A percentile compares a stretch with the other conserved stretches of the same genome.
These are phyloP conservation scores for Artomyces pyxidatus DNA, from an alignment of 768 basidiomycete genomes.

Conservation along the genomic window DNA sequence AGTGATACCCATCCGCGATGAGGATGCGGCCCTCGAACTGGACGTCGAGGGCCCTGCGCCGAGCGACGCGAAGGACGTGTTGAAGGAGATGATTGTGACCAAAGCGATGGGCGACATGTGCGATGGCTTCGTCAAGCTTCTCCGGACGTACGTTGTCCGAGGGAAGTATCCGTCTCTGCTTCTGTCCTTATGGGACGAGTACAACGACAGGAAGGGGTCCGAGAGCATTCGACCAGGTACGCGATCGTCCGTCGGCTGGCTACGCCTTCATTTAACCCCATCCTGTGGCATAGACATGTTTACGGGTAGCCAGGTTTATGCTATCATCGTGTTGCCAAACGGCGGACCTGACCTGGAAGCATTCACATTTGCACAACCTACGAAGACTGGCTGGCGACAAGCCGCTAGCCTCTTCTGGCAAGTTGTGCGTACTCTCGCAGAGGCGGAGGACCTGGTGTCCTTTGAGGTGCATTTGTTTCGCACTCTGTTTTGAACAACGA, in stretches of 20 bases:
- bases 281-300: slow-evolving; percentile 75
- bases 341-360: slow-evolving; percentile 88
- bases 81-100: slow-evolving; percentile 76
- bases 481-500: too few species aligned
- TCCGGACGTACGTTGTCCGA: slow-evolving; percentile 79
- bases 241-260: too few species aligned
- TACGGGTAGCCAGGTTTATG: slow-evolving; percentile 70
- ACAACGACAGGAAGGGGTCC: slow-evolving; percentile 62
- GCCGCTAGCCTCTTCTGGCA: slow-evolving; percentile 91
- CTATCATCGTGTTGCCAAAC: slow-evolving; percentile 84
- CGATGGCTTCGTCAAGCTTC: slow-evolving; percentile 69
- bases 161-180: slow-evolving; percentile 79
- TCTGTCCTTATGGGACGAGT: slow-evolving; percentile 83
- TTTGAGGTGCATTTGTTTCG: slow-evolving; percentile 85
- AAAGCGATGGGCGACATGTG: slow-evolving; percentile 70
- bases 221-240: slow-evolving; percentile 82
- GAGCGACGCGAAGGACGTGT: slow-evolving; percentile 65
- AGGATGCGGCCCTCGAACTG: slow-evolving; percentile 22
- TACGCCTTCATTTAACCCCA: too few species aligned
- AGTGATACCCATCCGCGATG: slow-evolving; percentile 69
- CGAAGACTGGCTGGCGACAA: slow-evolving; percentile 71
- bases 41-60: slow-evolving; percentile 53
- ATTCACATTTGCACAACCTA: slow-evolving; percentile 53
- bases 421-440: slow-evolving; percentile 64
- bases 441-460: slow-evolving; percentile 69